Base-by-base conservation (phyloP, 73 alveolate genomes). In the Paramecium tetraurelia region DNA sequence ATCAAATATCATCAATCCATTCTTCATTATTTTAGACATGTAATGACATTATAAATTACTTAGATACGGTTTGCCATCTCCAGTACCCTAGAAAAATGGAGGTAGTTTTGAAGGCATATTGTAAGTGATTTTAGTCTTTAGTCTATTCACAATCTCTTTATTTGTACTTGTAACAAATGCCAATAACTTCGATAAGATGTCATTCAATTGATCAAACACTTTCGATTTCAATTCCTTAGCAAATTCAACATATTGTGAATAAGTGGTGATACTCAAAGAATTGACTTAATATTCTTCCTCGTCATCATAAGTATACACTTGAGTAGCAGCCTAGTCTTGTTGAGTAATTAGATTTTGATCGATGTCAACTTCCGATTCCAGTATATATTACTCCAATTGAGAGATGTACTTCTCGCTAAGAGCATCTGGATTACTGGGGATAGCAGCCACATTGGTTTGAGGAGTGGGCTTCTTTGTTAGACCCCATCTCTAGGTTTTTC, bases 231-330 rank as follows among this genome's bases (percentile, higher is more conserved):
- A 29, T 10, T 80, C 90, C 46, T 46, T 80, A 2, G 90, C 70
- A 48, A 41, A 80, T 43, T 80, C 90, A 46, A 80, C 75, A 46
- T 43, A 80, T 80, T 80, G n/a, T 7, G 11, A 2, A 80, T 80
- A 4, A 10, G 29, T 80, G 14, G 16, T 80, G 9, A 80, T 48
- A 7, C 46, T 80, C 2, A 44, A 7, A 10, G 90, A 80, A 80
- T 80, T 80, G 8, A 48, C 58, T 44, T 44, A 24, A 0, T 20
- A 80, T 22, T 80, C 90, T 27, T 80, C 90, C 21, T 80, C 90
- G 21, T 80, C 90, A 31, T 80, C 90, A 80, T 80, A 48, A 20
- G 76, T 80, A 48, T 80, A 80, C 24, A 80, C 90, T 80, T 41
- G 12, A 22, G 90, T 80, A 7, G 90, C 90, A 44, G 43, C 27